phyloP scores from a whole-genome alignment of 2,329 filamentous ascomycete species.

The Diplodia intermedia region DNA sequence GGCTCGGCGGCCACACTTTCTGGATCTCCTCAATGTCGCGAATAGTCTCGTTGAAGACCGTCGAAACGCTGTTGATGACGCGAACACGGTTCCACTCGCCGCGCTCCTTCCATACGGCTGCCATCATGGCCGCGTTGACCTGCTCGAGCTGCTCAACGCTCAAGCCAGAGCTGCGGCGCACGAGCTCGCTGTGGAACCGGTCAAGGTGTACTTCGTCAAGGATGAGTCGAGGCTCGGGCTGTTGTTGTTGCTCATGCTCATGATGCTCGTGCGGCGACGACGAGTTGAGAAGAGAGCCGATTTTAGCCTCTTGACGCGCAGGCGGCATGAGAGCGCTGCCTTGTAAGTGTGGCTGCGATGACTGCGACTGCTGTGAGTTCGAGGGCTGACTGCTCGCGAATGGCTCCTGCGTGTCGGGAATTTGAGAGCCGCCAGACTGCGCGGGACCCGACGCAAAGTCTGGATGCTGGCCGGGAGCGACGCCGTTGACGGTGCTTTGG shows the following conservation, averaged over 20 bases:
- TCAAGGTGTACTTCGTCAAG: conserved; percentile 61
- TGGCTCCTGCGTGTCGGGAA: conserved; percentile 66
- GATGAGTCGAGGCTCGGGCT: conserved; percentile 44
- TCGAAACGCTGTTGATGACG: conserved; percentile 68
- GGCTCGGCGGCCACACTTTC: conserved; percentile 50
- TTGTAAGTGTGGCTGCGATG: conserved; percentile 41
- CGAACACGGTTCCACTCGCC: conserved; percentile 82
- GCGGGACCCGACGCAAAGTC: conserved; percentile 62
- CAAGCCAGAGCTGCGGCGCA: conserved; percentile 73
- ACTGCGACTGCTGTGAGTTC: conserved; percentile 48
- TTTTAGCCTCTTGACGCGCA: conserved; percentile 44
- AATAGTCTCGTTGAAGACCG: conserved; percentile 78
- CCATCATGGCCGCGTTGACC: conserved; percentile 89
- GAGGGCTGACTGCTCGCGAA: conserved; percentile 45
- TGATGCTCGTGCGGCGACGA: conserved; percentile 37
- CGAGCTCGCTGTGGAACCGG: conserved; percentile 68
- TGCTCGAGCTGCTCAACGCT: conserved; percentile 95
- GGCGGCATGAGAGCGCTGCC: conserved; percentile 33
- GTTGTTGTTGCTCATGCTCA: conserved; percentile 31
- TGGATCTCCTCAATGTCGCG: conserved; percentile 68
- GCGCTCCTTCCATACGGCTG: conserved; percentile 80
- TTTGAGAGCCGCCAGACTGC: conserved; percentile 61
- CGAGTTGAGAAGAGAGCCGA: conserved; percentile 52
- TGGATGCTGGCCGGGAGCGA: conserved; percentile 57
- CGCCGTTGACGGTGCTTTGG: conserved; percentile 75